Base-by-base conservation (phyloP, 371 early-diverging fungal genomes). In the Phascolomyces articulosus region DNA sequence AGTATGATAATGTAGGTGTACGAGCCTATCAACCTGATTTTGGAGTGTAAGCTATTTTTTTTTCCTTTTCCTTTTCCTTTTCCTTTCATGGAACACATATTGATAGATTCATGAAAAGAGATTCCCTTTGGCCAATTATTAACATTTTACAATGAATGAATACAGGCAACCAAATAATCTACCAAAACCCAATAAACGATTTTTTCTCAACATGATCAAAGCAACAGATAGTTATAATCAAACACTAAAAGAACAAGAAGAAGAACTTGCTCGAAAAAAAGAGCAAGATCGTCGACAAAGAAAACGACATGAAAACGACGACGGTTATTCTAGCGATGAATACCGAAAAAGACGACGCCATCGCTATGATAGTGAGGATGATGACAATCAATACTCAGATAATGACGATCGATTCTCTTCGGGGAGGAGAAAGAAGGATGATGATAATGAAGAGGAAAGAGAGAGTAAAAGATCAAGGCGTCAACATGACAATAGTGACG, bases 161-260 rank as follows among this genome's bases (percentile, higher is more conserved):
- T n/a, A n/a, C n/a, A n/a, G n/a, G n/a, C 57, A 23, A 41, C 48
- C 59, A 2, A 58, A 44, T 63, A 67, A 59, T 20, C 38, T 54
- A 2, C 59, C 62, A 21, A 64, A 68, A n/a, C 59, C 84, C 86
- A 90, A 91, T 66, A 91, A 85, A 57, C 77, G 91, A 38, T 93
- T 93, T 62, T 72, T 93, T 28, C 69, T 87, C 10, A 86, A 83
- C 41, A 80, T 93, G 38, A 86, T 93, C 40, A 84, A 84, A 63
- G 84, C 78, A 60, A 91, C 91, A 0, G 90, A 91, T 67, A 75
- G 79, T 53, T 91, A 92, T 67, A 93, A 93, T 63, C 84, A 91
- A 64, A 82, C 86, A 78, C 90, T 64, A 69, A 73, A 48, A 69
- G 85, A 29, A 73, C 80, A 28, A 79, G 82, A 65, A 77, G 74